phyloP scores from a whole-genome alignment of 2,329 filamentous ascomycete species.

The Apiospora kogelbergensis region DNA sequence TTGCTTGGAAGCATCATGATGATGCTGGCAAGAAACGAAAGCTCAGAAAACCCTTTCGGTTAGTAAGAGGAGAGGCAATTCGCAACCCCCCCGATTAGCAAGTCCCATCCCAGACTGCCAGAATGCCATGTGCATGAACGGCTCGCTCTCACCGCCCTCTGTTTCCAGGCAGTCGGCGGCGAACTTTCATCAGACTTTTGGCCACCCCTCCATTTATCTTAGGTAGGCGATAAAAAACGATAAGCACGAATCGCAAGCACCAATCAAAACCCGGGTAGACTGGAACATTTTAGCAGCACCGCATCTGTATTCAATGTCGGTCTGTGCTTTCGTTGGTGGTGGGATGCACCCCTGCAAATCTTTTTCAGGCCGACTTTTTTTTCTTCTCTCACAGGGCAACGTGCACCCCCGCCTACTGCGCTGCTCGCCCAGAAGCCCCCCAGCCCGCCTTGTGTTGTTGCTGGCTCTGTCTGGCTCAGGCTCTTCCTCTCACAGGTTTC shows the following conservation, averaged over 20 bases:
- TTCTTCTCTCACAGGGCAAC: constrained; percentile 6
- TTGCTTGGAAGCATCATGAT: background rate
- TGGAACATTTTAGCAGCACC: background rate
- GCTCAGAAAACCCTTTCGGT: too few species aligned
- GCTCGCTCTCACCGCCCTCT: constrained; percentile 10
- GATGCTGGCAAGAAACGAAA: background rate
- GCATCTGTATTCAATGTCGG: too few species aligned
- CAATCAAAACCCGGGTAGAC: background rate
- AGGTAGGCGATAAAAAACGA: background rate
- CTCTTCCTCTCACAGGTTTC: background rate
- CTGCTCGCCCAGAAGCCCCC: too few species aligned
- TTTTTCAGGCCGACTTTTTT: background rate
- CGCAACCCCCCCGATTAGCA: background rate
- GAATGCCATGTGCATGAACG: constrained; percentile 12
- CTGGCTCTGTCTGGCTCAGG: background rate
- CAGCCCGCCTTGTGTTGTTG: too few species aligned
- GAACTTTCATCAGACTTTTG: constrained; percentile 2
- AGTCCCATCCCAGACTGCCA: constrained; percentile 5
- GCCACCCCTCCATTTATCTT: background rate
- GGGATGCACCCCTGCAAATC: constrained; percentile 10
- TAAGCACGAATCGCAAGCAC: constrained; percentile 1
- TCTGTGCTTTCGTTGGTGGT: background rate
- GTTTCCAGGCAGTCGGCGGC: background rate
- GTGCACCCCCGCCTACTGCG: constrained; percentile 2
- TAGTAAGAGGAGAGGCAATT: background rate